Evolutionary conservation across 1,284 basidiomycete genomes (phyloP), one percentile per base, ranked within the genome.

Genomic region (Gymnopus androsaceus): DNA sequence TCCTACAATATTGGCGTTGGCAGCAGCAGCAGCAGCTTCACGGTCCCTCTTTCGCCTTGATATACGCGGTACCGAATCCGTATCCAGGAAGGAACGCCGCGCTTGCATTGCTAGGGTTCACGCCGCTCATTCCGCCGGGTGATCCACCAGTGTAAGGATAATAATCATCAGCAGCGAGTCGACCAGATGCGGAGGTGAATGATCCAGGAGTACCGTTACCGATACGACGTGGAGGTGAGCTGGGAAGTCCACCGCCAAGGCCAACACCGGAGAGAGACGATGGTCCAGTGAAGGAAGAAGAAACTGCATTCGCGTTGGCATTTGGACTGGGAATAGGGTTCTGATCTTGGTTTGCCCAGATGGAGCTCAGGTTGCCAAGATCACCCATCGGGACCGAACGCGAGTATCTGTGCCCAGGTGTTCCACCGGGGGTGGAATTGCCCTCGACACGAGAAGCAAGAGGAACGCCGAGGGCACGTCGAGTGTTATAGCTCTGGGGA

Each of bases 301-400:
- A 56, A 21, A 65, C 54, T 6, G 65, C 66, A 57, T 76, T 75
- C 12, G 0, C 62, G 65, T 34, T 36, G 6, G 31, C 19, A 15
- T 19, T 19, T 4, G 46, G 46, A 25, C 33, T 48, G 4, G 46
- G 46, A 48, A 48, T 15, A 14, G 46, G 31, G 8, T n/a, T 46
- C n/a, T 67, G 68, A 19, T 64, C 61, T 14, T 66, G 69, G 21
- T 80, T 78, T 0, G 84, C 74, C 89, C 89, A 92, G 41, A 92
- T 87, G 6, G 85, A 87, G 54, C 82, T 82, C 60, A 90, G 80
- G 58, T 91, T 87, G 27, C 86, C 84, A 14, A 92, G 80, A 59
- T 91, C 87, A 27, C 86, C 84, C 14, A 92, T 69, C 15, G 89
- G 90, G 0, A 92, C 89, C 1, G 87, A 90, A 38, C 85, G 83